A percentile compares a stretch with the other conserved stretches of the same genome.
Conservation (phyloP, 768 basidiomycete genomes). For the Boletus tylopilopsis region DNA sequence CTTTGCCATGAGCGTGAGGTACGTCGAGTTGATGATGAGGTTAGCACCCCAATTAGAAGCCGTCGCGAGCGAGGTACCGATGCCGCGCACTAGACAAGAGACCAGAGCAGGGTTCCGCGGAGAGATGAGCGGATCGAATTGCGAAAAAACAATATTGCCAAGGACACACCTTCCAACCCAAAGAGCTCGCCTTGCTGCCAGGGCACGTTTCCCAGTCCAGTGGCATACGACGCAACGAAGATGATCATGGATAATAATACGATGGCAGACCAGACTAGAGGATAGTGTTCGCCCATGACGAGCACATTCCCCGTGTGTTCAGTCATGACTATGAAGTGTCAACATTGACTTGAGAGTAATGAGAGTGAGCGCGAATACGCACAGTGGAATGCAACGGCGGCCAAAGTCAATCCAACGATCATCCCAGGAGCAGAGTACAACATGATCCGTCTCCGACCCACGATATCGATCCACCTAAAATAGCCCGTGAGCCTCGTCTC, state of each 20-base stretch:
- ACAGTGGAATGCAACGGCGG: slow-evolving; percentile 60
- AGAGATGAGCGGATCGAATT: background rate
- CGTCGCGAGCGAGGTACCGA: slow-evolving; percentile 71
- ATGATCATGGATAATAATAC: slow-evolving; percentile 80
- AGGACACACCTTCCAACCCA: slow-evolving; percentile 56
- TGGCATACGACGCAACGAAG: slow-evolving; percentile 80
- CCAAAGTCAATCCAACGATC: slow-evolving; percentile 60
- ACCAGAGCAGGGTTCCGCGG: background rate
- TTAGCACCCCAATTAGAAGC: slow-evolving; percentile 79
- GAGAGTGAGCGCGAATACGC: background rate
- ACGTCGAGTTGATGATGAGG: slow-evolving; percentile 74
- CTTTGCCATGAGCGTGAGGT: slow-evolving; percentile 69
- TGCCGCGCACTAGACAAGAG: slow-evolving; percentile 54
- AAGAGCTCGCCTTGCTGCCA: slow-evolving; percentile 90
- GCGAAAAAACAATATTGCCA: background rate
- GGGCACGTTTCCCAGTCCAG: slow-evolving; percentile 74
- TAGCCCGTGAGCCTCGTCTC: background rate
- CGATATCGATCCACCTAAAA: slow-evolving; percentile 51
- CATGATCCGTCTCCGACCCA: slow-evolving; percentile 70
- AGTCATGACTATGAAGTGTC: slow-evolving; percentile 48
- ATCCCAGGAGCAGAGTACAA: slow-evolving; percentile 69
- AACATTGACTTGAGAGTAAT: too few species aligned
- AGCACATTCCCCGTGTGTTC: slow-evolving; percentile 56
- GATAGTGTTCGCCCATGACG: slow-evolving; percentile 54
- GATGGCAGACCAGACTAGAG: slow-evolving; percentile 58